Evolutionary conservation across 2,329 filamentous ascomycete species (phyloP).

Genomic region (Gaeumannomyces tritici): DNA sequence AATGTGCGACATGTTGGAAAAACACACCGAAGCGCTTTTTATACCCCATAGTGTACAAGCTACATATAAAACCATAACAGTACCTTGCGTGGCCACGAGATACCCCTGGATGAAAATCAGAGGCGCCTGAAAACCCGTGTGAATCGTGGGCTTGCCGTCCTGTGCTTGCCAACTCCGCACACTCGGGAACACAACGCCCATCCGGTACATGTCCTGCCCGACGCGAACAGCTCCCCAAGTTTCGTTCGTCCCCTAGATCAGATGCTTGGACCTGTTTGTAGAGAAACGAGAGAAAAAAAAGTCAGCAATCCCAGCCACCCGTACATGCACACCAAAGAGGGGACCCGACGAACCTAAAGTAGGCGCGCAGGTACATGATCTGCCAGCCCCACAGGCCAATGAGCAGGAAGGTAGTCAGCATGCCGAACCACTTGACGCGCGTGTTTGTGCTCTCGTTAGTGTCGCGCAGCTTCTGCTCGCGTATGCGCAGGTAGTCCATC

Average conservation of each 20-base stretch:
- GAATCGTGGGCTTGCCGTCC: too few relatives aligned
- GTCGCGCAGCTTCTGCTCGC: slow-evolving; percentile 93
- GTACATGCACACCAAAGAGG: neutral
- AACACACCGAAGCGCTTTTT: neutral
- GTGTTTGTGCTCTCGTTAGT: slow-evolving; percentile 99
- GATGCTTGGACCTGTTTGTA: slow-evolving; percentile 53
- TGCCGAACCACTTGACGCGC: slow-evolving; percentile 96
- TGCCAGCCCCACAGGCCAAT: slow-evolving; percentile 90
- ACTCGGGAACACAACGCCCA: neutral
- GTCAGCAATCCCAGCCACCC: slow-evolving; percentile 4
- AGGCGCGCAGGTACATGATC: slow-evolving; percentile 92
- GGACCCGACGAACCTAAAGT: slow-evolving; percentile 60
- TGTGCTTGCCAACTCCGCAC: neutral
- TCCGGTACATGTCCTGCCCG: neutral
- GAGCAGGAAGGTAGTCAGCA: slow-evolving; percentile 85
- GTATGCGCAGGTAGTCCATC: slow-evolving; percentile 87
- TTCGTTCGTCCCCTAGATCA: slow-evolving; percentile 34
- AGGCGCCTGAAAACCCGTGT: too few relatives aligned
- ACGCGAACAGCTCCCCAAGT: slow-evolving; percentile 13
- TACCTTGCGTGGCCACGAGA: too few relatives aligned
- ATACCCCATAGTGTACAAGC: neutral
- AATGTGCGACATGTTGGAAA: too few relatives aligned
- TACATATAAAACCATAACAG: neutral
- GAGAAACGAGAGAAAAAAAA: neutral
- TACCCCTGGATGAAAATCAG: too few relatives aligned